These are phyloP conservation scores for Alternaria triticina DNA, from an alignment of 2,329 filamentous ascomycete genomes.

Conservation along the genomic window DNA sequence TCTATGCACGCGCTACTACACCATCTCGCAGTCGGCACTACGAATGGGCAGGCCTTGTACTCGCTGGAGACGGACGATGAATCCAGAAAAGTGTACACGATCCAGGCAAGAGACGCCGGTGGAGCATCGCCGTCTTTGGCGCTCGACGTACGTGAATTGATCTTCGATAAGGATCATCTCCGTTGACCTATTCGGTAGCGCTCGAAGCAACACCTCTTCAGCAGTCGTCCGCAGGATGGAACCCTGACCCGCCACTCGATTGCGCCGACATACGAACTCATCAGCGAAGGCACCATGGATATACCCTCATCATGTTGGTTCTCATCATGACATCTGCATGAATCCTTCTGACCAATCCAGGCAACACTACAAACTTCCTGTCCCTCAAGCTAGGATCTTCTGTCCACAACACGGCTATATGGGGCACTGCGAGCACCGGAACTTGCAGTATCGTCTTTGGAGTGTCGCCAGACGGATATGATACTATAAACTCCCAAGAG, in stretches of 20 bases:
- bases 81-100: slow-evolving; percentile 10
- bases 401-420: slow-evolving; percentile 20
- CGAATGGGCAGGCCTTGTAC: slow-evolving; percentile 18
- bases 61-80: slow-evolving; percentile 23
- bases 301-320: slow-evolving; percentile 29
- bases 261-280: slow-evolving; percentile 21
- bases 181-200: slow-evolving; percentile 10
- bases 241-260: slow-evolving; percentile 25
- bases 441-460: slow-evolving; percentile 31
- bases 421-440: slow-evolving; percentile 28
- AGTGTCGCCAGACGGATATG: slow-evolving; percentile 17
- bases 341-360: slow-evolving; percentile 5
- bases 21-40: slow-evolving; percentile 28
- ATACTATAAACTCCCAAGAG: slow-evolving; percentile 22
- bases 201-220: slow-evolving; percentile 24
- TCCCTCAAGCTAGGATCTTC: slow-evolving; percentile 20
- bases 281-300: slow-evolving; percentile 21
- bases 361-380: slow-evolving; percentile 27
- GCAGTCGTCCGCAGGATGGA: slow-evolving; percentile 24
- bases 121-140: slow-evolving; percentile 24
- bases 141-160: slow-evolving; percentile 22
- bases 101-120: slow-evolving; percentile 18
- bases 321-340: not conserved
- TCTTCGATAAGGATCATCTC: not conserved
- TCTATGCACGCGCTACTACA: slow-evolving; percentile 16